Evolutionary conservation across 2,329 filamentous ascomycete genomes (phyloP), one percentile per base, ranked within the genome.

Genomic region (Beauveria scarabaeidicola): DNA sequence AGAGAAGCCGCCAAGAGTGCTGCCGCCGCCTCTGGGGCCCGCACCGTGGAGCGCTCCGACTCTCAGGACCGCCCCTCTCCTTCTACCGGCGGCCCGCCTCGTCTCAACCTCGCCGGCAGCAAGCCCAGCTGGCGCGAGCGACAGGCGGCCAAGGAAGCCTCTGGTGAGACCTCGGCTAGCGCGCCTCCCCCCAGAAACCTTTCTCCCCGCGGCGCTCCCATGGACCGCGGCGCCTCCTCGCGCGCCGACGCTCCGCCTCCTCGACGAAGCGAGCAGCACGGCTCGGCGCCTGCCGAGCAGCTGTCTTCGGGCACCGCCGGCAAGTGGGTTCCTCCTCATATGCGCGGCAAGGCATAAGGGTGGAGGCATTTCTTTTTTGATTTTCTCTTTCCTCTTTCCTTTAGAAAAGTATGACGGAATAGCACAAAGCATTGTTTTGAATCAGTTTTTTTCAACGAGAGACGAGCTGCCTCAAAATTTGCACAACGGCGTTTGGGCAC

Each of bases 101-200:
- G 79, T 63, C 78, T 91, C 63, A 73, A 78, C 57, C 81, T 91
- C 58, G 74, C 81, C 62, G 82, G 83, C 65, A 78, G 71, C 70
- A 87, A 85, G 75, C 78, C 84, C 58, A 83, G 81, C 67, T 91
- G 88, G 89, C 85, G 88, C 72, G 88, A 91, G 36, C 86, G 87
- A 67, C 82, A 90, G 73, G 84, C 83, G 54, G 75, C 78, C 62
- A 79, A 67, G 66, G 70, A 75, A 40, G 66, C 69, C 10, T 68
- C 65, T 15, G 68, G 68, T n/a, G 67, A 67, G 13, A 67, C 69
- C 52, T 66, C 73, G 51, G 80, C 79, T 62, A 72, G 67, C 72
- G 73, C 78, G 62, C 70, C 78, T 32, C 74, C 80, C 40, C 70
- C 78, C 60, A 62, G 69, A 59, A 64, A 63, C 52, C 71, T 75